Evolutionary conservation across 345 rosid species (phyloP), one percentile per base, ranked within the genome.

Genomic region (Salix purpurea): DNA sequence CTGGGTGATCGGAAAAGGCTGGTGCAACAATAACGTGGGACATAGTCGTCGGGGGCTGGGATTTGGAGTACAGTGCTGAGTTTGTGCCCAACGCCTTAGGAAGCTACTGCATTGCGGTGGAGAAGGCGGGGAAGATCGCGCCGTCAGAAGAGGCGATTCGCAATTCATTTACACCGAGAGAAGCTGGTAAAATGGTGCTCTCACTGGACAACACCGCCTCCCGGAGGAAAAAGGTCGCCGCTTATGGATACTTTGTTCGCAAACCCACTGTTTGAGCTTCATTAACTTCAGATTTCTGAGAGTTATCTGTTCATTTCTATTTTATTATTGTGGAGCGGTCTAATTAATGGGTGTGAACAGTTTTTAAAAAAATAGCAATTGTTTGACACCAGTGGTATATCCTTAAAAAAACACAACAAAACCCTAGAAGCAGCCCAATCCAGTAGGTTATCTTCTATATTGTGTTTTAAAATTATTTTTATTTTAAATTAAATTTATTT

Each of bases 31-130:
- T 96, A 76, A 83, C 93, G 23, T 96, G 99, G 99, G 99, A 96
- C 75, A 85, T 96, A 44, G 98, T 89, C 36, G 99, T 96, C 13
- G 99, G 99, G 39, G 99, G 97, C 30, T 96, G 99, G 99, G 99
- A 96, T 18, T 76, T 96, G 84, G 99, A 96, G 77, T 96, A 96
- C 86, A 93, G 92, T 9, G 97, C 97, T 34, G 99, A 96, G 84
- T 96, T 92, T 75, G 92, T 92, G 69, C 99, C 99, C 10, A 90
- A 84, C 21, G 92, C 90, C 1, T 89, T 87, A 72, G 92, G 83
- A 23, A 87, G 98, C 87, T 93, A 96, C 86, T 86, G 86, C 5
- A 87, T 96, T 1, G 97, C 94, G 0, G 97, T 96, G 0, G 97
- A 93, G 86, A 96, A 91, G 79, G 82, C 89, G 0, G 86, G 87